Evolutionary conservation across 108 stramenopile genomes (phyloP).

Genomic region (Mayamaea pseudoterrestris): DNA sequence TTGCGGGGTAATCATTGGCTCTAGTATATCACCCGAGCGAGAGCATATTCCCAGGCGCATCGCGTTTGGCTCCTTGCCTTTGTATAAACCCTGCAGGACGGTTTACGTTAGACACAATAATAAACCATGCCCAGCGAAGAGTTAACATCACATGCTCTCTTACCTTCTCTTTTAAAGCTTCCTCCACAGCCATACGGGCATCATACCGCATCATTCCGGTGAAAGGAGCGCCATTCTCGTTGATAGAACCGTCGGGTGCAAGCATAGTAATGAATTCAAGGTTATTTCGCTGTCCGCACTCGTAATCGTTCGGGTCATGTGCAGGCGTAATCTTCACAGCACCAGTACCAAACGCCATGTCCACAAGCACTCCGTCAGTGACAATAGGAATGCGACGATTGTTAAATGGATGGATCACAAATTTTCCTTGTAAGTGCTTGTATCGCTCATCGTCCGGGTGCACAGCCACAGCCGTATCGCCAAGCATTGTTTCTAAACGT

Average conservation of each 20-base stretch:
- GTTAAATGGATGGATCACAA: constrained; percentile 93
- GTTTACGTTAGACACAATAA: neutral
- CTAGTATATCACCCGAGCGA: constrained; percentile 95
- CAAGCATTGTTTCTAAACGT: constrained; percentile 99
- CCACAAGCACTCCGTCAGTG: constrained; percentile 85
- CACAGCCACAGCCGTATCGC: constrained; percentile 97
- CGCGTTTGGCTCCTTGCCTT: constrained; percentile 91
- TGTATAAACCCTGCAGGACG: constrained; percentile 59
- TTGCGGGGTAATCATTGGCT: constrained; percentile 98
- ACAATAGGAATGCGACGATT: constrained; percentile 89
- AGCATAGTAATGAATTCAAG: constrained; percentile 90
- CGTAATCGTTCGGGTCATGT: constrained; percentile 99
- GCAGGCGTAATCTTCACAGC: constrained; percentile 99
- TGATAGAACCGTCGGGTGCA: constrained; percentile 86
- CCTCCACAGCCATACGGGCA: constrained; percentile 92
- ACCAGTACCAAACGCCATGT: constrained; percentile 98
- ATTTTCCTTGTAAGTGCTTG: constrained; percentile 94
- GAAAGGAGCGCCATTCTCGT: constrained; percentile 78
- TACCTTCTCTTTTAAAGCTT: constrained; percentile 82
- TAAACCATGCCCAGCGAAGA: no score
- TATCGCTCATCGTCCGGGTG: constrained; percentile 96
- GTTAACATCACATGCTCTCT: constrained; percentile 1
- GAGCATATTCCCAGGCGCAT: constrained; percentile 96
- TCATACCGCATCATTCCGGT: constrained; percentile 98
- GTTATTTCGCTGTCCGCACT: constrained; percentile 92